Evolutionary conservation across 257 asterid genomes (phyloP).

Genomic region (Nicotiana paniculata): DNA sequence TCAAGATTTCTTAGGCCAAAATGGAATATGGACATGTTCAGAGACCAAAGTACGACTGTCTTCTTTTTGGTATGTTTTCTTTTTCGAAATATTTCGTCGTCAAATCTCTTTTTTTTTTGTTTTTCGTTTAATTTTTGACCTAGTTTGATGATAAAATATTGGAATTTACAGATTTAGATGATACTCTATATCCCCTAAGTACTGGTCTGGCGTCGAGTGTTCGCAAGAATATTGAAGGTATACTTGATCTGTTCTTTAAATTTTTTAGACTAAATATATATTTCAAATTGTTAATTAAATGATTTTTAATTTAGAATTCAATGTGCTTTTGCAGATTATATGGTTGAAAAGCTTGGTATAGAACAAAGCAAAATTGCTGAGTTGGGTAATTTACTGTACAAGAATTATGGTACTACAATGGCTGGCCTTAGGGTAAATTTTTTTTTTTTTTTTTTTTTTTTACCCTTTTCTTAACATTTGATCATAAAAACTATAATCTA

Average conservation of each 20-base stretch:
- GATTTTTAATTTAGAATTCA: constrained; percentile 3
- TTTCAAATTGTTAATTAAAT: too few relatives aligned
- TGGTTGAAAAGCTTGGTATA: constrained; percentile 75
- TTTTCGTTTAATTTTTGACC: neutral
- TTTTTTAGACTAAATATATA: neutral
- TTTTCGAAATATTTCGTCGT: neutral
- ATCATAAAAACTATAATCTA: neutral
- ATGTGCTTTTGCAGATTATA: constrained; percentile 42
- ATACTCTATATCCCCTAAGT: constrained; percentile 88
- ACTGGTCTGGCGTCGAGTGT: constrained; percentile 62
- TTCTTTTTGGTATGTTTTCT: constrained; percentile 68
- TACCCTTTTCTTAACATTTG: neutral
- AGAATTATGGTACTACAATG: constrained; percentile 95
- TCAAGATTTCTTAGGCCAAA: constrained; percentile 33
- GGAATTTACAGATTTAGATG: constrained; percentile 69
- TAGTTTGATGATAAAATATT: neutral
- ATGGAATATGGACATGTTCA: constrained; percentile 80
- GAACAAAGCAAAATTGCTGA: constrained; percentile 58
- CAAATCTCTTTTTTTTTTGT: too few relatives aligned
- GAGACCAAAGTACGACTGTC: constrained; percentile 79
- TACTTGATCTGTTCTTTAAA: neutral
- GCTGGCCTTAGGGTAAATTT: constrained; percentile 91
- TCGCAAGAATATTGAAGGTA: constrained; percentile 75
- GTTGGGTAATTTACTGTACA: constrained; percentile 64
- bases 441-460: neutral